Percentiles rank a stretch among this genome's conserved stretches.
Conservation (phyloP, 441 rosid genomes). For the Bocquillonia castaneifolia region DNA sequence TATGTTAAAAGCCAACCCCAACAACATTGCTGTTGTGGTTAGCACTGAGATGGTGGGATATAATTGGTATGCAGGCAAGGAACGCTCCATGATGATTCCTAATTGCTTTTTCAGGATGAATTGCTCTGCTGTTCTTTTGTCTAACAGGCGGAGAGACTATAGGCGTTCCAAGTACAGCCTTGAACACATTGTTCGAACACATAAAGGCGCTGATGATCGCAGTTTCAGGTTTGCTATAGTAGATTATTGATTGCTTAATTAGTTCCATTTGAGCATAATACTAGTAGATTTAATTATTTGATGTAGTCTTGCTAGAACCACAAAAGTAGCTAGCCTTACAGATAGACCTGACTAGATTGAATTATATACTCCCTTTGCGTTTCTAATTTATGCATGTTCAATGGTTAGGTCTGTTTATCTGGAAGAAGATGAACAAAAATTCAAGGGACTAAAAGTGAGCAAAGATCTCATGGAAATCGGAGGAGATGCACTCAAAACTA, state of each 20-base stretch:
- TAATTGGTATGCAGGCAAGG: conserved; percentile 74
- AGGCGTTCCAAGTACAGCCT: conserved; percentile 73
- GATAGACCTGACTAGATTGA: no score
- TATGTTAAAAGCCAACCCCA: conserved; percentile 76
- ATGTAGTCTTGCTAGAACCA: not conserved
- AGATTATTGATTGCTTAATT: not conserved
- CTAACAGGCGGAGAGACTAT: conserved; percentile 72
- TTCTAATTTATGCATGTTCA: not conserved
- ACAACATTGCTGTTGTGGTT: conserved; percentile 71
- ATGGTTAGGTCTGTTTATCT: conserved; percentile 59
- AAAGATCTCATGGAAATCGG: conserved; percentile 77
- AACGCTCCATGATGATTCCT: conserved; percentile 77
- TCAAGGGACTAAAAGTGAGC: conserved; percentile 68
- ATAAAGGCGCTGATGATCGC: conserved; percentile 84
- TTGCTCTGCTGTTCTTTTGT: conserved; percentile 68
- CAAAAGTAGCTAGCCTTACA: not conserved
- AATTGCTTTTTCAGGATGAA: conserved; percentile 90
- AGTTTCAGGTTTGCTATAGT: conserved; percentile 84
- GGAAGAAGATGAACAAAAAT: conserved; percentile 75
- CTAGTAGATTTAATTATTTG: not conserved
- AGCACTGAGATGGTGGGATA: conserved; percentile 92
- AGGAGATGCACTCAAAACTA: conserved; percentile 81
- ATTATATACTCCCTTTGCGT: no score
- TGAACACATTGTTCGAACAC: conserved; percentile 81
- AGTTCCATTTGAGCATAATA: not conserved